A percentile compares a stretch with the other conserved stretches of the same genome.
These are phyloP conservation scores for Colletotrichum eremochloae DNA, from an alignment of 2,329 filamentous ascomycete genomes.

Conservation along the genomic window DNA sequence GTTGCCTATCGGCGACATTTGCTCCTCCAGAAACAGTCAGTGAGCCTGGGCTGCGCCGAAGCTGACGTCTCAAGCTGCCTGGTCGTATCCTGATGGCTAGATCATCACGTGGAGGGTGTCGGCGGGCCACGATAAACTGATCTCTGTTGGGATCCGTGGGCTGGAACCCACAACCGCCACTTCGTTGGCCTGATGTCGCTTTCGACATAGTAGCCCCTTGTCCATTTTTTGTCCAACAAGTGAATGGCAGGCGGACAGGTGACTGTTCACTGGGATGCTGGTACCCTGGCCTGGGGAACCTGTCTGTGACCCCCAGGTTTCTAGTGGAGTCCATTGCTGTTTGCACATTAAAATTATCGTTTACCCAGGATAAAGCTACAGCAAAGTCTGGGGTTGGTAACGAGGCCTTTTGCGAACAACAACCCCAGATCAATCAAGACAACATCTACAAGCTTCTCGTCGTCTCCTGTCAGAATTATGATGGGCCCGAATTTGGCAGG, in stretches of 20 bases:
- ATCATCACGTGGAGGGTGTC: conserved; percentile 7
- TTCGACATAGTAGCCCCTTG: neutral
- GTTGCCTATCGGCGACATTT: neutral
- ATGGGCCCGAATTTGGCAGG: neutral
- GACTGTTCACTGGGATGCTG: neutral
- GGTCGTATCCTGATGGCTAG: conserved; percentile 9
- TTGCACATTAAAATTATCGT: conserved; percentile 22
- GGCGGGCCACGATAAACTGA: neutral
- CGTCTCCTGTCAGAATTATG: neutral
- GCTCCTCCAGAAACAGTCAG: neutral
- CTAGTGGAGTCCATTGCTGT: conserved; percentile 16
- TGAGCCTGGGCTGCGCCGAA: neutral
- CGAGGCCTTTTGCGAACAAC: neutral
- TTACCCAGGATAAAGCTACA: neutral
- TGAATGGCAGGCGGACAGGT: neutral
- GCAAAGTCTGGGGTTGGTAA: neutral
- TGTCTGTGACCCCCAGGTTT: neutral
- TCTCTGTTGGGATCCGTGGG: neutral
- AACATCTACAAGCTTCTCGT: neutral
- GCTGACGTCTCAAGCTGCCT: conserved; percentile 1
- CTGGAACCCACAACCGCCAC: neutral
- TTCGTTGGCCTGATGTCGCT: neutral
- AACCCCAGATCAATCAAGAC: neutral
- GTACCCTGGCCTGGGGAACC: conserved; percentile 2
- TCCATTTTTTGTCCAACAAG: neutral